These are phyloP conservation scores for Ustilago nuda DNA, from an alignment of 1,284 basidiomycete genomes.

Conservation along the genomic window DNA sequence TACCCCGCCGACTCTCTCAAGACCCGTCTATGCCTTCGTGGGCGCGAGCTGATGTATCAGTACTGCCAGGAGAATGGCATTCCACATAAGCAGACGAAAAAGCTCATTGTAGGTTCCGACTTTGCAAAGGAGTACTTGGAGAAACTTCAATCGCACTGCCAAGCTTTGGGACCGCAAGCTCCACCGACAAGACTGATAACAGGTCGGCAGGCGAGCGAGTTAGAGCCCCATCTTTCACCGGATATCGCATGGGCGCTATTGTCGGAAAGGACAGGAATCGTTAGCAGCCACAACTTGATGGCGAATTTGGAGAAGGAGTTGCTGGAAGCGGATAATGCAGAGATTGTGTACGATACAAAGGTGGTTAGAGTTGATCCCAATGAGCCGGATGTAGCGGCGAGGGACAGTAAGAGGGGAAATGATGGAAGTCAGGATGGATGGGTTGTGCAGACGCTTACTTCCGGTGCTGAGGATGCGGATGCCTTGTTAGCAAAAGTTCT, in stretches of 20 bases:
- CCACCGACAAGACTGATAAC: conserved; percentile 75
- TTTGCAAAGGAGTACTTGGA: conserved; percentile 49
- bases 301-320: conserved; percentile 83
- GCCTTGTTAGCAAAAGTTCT: conserved; percentile 84
- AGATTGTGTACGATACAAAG: conserved; percentile 82
- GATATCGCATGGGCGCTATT: conserved; percentile 81
- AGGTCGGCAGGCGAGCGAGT: conserved; percentile 77
- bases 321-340: conserved; percentile 77
- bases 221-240: conserved; percentile 84
- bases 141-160: conserved; percentile 50
- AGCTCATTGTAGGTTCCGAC: conserved; percentile 71
- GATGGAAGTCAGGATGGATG: conserved; percentile 71
- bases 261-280: conserved; percentile 88
- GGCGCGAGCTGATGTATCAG: conserved; percentile 85
- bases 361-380: conserved; percentile 88
- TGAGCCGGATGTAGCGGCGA: conserved; percentile 18
- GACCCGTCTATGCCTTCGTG: conserved; percentile 86
- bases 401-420: conserved; percentile 44
- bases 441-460: conserved; percentile 73
- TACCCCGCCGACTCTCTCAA: conserved; percentile 89
- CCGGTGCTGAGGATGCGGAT: conserved; percentile 72
- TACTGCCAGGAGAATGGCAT: conserved; percentile 78
- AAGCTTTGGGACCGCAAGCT: conserved; percentile 68
- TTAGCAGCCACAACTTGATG: conserved; percentile 85
- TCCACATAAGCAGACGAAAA: conserved; percentile 81